Base-by-base conservation (phyloP, 2,329 filamentous ascomycete genomes). In the Elsinoe fawcettii region DNA sequence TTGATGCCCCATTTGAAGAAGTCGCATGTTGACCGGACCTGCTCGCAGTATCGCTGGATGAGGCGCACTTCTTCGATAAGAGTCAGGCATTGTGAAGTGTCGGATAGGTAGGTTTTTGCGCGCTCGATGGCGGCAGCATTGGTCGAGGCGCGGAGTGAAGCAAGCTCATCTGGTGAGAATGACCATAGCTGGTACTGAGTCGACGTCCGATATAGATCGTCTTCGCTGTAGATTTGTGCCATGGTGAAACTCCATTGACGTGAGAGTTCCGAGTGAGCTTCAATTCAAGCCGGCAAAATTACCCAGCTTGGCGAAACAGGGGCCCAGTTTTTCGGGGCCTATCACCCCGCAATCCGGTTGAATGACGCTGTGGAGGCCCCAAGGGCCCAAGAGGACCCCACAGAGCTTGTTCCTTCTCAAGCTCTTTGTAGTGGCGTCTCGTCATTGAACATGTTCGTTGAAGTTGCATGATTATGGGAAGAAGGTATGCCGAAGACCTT, bases 161-260 rank as follows among this genome's bases (percentile, higher is more conserved):
- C 77, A 3, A 99, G 81, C 37, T 85, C 82, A 2, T 83, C 73
- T 2, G 85, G 82, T 0, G 90, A 89, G 73, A 92, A 97, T 9
- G 91, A 96, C 93, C 93, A 99, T 59, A 95, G 79, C 43, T 88
- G 83, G 69, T 84, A 97, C 72, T 99, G 93, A 47, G 89, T 92
- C 0, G 92, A 95, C 54, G 87, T 82, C 30, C 90, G 85, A 74
- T 97, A 99, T 57, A 91, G 80, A 63, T 89, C 88, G 73, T 99
- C 93, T 79, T 99, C 93, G 60, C 84, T 87, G 82, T 95, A 60
- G 30, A 20, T 47, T 23, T 58, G 57, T 8, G 53, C 43, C 51
- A 58, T 57, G 44, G 39, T 51, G 32, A 16, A 53, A 30, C 30
- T 53, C 32, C 49, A 39, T 39, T 20, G n/a, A 20, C 34, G 32